Percentiles rank a stretch among this genome's conserved stretches.
Conservation (phyloP, 1,284 basidiomycete genomes). For the Stereum hirsutum region DNA sequence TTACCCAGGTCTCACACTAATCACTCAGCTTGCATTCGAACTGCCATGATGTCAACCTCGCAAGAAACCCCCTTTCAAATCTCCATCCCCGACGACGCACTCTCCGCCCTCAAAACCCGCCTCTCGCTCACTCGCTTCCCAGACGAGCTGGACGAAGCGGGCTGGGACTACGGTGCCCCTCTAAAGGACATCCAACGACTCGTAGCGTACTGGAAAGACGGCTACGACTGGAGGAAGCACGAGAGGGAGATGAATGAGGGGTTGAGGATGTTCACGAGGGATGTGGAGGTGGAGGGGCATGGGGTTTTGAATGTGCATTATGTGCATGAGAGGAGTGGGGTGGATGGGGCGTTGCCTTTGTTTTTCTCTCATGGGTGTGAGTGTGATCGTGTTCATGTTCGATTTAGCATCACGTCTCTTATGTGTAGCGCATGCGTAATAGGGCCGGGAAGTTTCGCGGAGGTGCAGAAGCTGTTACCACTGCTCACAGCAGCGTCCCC, state of each 20-base stretch:
- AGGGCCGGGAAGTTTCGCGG: conserved; percentile 37
- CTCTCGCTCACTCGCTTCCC: conserved; percentile 34
- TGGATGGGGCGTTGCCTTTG: conserved; percentile 34
- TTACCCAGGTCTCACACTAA: too few species aligned
- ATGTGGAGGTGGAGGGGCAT: conserved; percentile 32
- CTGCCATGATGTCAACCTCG: conserved; percentile 3
- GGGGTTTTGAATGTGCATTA: conserved; percentile 39
- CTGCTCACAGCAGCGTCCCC: conserved; percentile 14
- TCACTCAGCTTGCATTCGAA: neutral
- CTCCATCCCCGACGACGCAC: conserved; percentile 26
- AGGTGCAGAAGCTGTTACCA: conserved; percentile 25
- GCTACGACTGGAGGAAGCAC: conserved; percentile 38
- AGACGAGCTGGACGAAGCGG: conserved; percentile 36
- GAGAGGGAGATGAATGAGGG: conserved; percentile 33
- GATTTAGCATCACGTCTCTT: neutral
- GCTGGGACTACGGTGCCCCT: conserved; percentile 37
- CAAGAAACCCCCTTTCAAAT: conserved; percentile 35
- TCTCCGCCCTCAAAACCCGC: conserved; percentile 27
- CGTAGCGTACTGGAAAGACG: conserved; percentile 31
- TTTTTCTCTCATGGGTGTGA: conserved; percentile 47
- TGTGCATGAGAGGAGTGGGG: conserved; percentile 35
- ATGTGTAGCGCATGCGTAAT: neutral
- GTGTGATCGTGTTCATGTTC: conserved; percentile 14
- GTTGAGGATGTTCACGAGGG: conserved; percentile 39
- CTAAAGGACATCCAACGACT: conserved; percentile 35